phyloP scores from a whole-genome alignment of 768 basidiomycete species.

The Lactarius hengduanensis region DNA sequence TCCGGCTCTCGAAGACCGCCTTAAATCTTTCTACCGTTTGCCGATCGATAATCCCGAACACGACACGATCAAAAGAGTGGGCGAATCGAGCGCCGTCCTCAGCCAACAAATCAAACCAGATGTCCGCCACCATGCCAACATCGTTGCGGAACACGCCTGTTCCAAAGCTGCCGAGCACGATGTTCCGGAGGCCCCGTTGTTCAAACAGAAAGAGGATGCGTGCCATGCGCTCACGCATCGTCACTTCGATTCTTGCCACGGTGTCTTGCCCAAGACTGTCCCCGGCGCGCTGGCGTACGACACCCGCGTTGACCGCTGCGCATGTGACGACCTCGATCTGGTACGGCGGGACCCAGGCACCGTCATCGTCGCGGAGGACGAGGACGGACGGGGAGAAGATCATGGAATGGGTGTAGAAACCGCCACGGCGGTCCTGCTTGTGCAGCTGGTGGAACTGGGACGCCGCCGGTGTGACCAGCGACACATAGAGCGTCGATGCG shows the following conservation, averaged over 20 bases:
- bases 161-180: conserved; percentile 75
- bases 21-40: conserved; percentile 48
- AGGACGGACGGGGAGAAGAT: conserved; percentile 65
- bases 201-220: conserved; percentile 66
- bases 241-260: conserved; percentile 43
- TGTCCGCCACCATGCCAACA: conserved; percentile 53
- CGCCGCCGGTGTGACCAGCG: conserved; percentile 54
- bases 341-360: conserved; percentile 54
- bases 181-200: conserved; percentile 51
- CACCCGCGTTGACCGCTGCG: conserved; percentile 72
- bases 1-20: conserved; percentile 35
- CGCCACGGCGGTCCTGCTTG: conserved; percentile 43
- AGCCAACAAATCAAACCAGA: conserved; percentile 63
- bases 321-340: conserved; percentile 66
- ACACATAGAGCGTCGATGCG: conserved; percentile 65
- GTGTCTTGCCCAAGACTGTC: conserved; percentile 11
- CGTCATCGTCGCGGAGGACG: conserved; percentile 63
- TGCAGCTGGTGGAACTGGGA: conserved; percentile 65
- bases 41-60: conserved; percentile 64
- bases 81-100: conserved; percentile 52
- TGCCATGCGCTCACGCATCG: conserved; percentile 72
- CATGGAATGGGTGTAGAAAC: conserved; percentile 78
- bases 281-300: conserved; percentile 36
- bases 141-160: conserved; percentile 76
- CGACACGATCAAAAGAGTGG: conserved; percentile 56